Evolutionary conservation across 768 basidiomycete species (phyloP), one percentile per base, ranked within the genome.

Genomic region (Naganishia kalamii): DNA sequence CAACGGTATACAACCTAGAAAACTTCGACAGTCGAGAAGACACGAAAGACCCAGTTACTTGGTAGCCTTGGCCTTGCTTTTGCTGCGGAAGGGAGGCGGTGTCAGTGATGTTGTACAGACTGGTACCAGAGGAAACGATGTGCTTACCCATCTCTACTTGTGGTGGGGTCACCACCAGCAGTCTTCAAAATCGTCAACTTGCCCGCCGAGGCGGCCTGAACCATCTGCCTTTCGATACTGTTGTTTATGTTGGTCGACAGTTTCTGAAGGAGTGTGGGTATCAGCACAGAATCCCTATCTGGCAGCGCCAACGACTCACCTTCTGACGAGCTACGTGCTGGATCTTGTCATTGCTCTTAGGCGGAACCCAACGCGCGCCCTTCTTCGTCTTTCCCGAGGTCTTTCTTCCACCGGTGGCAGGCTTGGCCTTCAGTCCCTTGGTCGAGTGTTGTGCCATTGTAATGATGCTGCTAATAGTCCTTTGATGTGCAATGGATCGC

Each of bases 151-250:
- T 46, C 60, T 44, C 32, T 61, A 27, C 60, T 23, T 25, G 32
- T 50, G 25, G 25, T 32, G 30, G 37, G 54, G 4, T 49, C 62
- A 15, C 46, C 21, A 19, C 48, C 46, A 23, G 41, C 52, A 40
- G 12, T 47, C 29, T 29, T 54, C 91, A 97, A 91, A 76, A 97
- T 92, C 30, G 90, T 90, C 67, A 97, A 82, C 76, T 90, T 91
- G 41, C 92, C 92, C 46, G 86, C 82, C 4, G 89, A 91, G 3
- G 92, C 92, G 7, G 91, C 91, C 52, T 85, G 81, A 13, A 90
- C 88, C 86, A 92, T 90, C 78, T 93, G 92, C 62, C 84, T 83
- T 77, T 97, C 92, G 71, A 97, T 92, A 23, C 88, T 89, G 76
- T 85, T 86, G 77, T 89, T 91, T 75, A 96, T 92, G 80, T 92